These are phyloP conservation scores for Esteya vermicola DNA, from an alignment of 2,329 filamentous ascomycete species.

Conservation along the genomic window DNA sequence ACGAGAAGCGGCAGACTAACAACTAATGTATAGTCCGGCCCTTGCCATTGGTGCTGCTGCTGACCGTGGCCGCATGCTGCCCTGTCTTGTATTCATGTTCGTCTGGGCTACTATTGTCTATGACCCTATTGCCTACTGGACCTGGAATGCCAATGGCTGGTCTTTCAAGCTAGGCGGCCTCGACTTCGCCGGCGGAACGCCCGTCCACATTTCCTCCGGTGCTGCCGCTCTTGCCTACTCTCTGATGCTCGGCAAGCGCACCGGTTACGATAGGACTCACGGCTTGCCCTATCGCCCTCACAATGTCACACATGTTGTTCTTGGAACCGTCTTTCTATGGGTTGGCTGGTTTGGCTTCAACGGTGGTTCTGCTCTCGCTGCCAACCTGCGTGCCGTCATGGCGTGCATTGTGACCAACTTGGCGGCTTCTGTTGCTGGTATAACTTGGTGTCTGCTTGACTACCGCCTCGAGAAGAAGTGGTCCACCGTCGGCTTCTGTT, in stretches of 20 bases:
- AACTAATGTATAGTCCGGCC: constrained; percentile 26
- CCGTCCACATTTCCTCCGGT: constrained; percentile 61
- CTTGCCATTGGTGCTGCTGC: constrained; percentile 46
- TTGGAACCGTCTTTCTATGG: constrained; percentile 70
- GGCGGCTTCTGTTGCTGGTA: constrained; percentile 64
- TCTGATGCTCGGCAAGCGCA: constrained; percentile 57
- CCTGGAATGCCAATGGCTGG: constrained; percentile 64
- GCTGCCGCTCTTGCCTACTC: constrained; percentile 60
- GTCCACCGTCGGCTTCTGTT: constrained; percentile 89
- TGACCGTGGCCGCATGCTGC: constrained; percentile 46
- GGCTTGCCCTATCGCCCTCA: constrained; percentile 55
- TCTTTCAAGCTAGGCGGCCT: constrained; percentile 52
- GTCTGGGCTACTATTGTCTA: constrained; percentile 60
- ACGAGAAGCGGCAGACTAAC: neutral
- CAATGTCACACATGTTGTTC: constrained; percentile 59
- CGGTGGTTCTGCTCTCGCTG: constrained; percentile 65
- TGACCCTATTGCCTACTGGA: constrained; percentile 63
- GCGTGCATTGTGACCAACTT: constrained; percentile 81
- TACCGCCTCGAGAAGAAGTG: constrained; percentile 88
- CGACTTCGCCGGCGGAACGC: constrained; percentile 63
- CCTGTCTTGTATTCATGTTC: constrained; percentile 53
- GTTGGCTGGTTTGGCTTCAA: constrained; percentile 97
- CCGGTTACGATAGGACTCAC: constrained; percentile 44
- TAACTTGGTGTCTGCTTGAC: constrained; percentile 76
- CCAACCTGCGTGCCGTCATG: constrained; percentile 81